These are phyloP conservation scores for Penicillium canescens DNA, from an alignment of 495 filamentous ascomycete genomes.

Conservation along the genomic window DNA sequence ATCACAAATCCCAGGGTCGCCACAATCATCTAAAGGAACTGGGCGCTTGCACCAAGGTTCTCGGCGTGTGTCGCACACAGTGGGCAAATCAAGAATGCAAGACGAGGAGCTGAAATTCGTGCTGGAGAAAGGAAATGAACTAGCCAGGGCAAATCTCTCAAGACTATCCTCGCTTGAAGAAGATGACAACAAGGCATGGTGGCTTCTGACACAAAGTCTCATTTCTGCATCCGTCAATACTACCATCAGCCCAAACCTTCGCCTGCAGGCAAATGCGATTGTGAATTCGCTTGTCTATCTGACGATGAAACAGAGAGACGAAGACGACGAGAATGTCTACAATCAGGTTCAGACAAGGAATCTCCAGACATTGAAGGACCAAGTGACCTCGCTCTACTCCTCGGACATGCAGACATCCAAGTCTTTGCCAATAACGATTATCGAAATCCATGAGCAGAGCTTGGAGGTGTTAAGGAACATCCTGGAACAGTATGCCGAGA, in stretches of 20 bases:
- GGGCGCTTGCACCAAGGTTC: conserved; percentile 55
- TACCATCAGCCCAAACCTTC: conserved; percentile 56
- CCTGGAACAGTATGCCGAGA: conserved; percentile 86
- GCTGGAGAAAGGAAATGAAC: conserved; percentile 75
- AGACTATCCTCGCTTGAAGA: conserved; percentile 64
- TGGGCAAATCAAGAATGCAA: conserved; percentile 45
- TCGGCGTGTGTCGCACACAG: conserved; percentile 54
- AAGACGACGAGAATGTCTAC: conserved; percentile 29
- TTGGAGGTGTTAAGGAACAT: conserved; percentile 80
- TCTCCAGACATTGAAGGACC: conserved; percentile 63
- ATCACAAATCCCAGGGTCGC: conserved; percentile 21
- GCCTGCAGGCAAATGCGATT: conserved; percentile 70
- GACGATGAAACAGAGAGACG: conserved; percentile 38
- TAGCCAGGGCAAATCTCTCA: conserved; percentile 76
- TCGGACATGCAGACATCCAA: conserved; percentile 24
- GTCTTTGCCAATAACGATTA: conserved; percentile 52
- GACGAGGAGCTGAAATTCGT: conserved; percentile 64
- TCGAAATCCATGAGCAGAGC: conserved; percentile 79
- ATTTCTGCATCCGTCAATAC: conserved; percentile 61
- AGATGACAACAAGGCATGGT: conserved; percentile 71
- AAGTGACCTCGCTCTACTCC: conserved; percentile 53
- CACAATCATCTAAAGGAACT: conserved; percentile 31
- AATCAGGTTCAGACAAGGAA: conserved; percentile 67
- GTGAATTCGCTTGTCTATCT: conserved; percentile 69
- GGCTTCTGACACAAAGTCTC: conserved; percentile 66